Base-by-base conservation (phyloP, 768 basidiomycete species). In the Cystofilobasidium macerans region DNA sequence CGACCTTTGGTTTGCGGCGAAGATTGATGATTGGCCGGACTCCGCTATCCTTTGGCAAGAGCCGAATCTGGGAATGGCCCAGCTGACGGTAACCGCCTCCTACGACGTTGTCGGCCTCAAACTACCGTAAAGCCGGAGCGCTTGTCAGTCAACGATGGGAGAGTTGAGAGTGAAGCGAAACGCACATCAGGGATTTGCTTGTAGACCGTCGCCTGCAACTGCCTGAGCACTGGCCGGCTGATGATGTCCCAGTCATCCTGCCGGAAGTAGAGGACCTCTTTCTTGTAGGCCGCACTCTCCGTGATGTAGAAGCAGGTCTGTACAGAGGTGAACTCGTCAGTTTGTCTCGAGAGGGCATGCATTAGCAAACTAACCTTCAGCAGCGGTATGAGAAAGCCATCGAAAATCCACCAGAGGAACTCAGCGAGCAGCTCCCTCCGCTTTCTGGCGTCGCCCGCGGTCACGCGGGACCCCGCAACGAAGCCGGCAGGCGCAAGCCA, bases 291-390 rank as follows among this genome's bases (percentile, higher is more conserved):
- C 24, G 87, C 85, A 0, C 93, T 89, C 69, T 98, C 89, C 0
- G 95, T 98, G 51, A 91, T 81, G 75, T 97, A 97, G 77, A 95
- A 99, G 0, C 86, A 85, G 3, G 89, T 89, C 93, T 97, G 48
- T 4, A 14, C 16, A 42, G 16, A 32, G 35, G 35, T 0, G 22
- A 12, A 33, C 11, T 7, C 30, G 30, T 48, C 35, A 16, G 47
- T 47, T 30, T 36, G n/a, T 12, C 26, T 16, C 18, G 14, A 14
- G 11, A 47, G 9, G 16, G 35, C 3, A 43, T 16, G 40, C 32
- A 9, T 2, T 32, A 64, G 30, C 36, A 24, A 26, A 73, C 81
- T 53, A 69, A 89, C 94, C 79, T 83, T 86, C 38, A 98, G 75
- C 6, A 98, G 77, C 0, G 87, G 83, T 5, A 87, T 75, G 9